These are phyloP conservation scores for Neocatenulostroma microsporum DNA, from an alignment of 2,329 filamentous ascomycete genomes.

Conservation along the genomic window DNA sequence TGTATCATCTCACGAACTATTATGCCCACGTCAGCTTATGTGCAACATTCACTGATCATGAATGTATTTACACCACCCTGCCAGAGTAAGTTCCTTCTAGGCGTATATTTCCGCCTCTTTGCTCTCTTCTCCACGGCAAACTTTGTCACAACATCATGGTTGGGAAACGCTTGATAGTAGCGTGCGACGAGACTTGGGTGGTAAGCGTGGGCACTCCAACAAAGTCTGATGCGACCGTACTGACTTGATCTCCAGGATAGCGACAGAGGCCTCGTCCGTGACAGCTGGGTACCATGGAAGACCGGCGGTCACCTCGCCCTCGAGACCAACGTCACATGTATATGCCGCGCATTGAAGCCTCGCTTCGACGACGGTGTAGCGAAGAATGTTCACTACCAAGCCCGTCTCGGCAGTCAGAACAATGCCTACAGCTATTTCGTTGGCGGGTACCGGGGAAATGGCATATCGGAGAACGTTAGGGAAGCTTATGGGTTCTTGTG, in stretches of 20 bases:
- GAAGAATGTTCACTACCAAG: slow-evolving; percentile 26
- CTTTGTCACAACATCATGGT: too few relatives aligned
- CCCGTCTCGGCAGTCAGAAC: slow-evolving; percentile 18
- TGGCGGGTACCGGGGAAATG: slow-evolving; percentile 21
- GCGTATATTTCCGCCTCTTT: too few relatives aligned
- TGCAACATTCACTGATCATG: too few relatives aligned
- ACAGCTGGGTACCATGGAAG: slow-evolving; percentile 6
- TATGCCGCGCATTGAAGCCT: slow-evolving; percentile 18
- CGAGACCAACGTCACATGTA: slow-evolving; percentile 20
- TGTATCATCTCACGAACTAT: too few relatives aligned
- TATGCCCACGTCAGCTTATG: too few relatives aligned
- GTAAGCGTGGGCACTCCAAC: too few relatives aligned
- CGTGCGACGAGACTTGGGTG: slow-evolving; percentile 16
- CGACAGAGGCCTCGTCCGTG: slow-evolving; percentile 12
- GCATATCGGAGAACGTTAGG: slow-evolving; percentile 41
- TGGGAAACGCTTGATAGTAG: slow-evolving; percentile 17
- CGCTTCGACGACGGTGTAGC: slow-evolving; percentile 14
- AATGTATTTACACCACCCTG: too few relatives aligned
- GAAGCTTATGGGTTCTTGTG: slow-evolving; percentile 56
- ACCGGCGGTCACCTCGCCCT: slow-evolving; percentile 9
- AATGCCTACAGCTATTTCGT: slow-evolving; percentile 13
- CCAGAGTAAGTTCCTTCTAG: too few relatives aligned
- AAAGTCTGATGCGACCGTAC: background rate
- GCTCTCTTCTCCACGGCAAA: too few relatives aligned
- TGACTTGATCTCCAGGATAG: slow-evolving; percentile 5